Conservation (phyloP, 129 eudicot genomes). For the Logfia minima region DNA sequence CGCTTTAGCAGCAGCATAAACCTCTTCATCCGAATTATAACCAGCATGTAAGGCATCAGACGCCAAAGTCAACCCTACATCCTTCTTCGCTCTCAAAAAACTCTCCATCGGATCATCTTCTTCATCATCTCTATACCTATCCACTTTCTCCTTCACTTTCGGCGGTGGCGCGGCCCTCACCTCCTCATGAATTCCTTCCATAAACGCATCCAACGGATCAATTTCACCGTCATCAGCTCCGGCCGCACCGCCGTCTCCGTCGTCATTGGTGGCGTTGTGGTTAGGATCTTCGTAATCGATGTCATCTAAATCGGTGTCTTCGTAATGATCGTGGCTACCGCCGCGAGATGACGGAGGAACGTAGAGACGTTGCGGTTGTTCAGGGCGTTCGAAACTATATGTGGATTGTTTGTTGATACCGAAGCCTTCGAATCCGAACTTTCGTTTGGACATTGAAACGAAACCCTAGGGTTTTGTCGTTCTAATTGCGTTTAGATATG, state of each 20-base stretch:
- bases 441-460: constrained; percentile 83
- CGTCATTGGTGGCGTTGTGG: constrained; percentile 18
- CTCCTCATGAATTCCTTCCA: constrained; percentile 95
- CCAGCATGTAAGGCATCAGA: constrained; percentile 83
- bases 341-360: constrained; percentile 78
- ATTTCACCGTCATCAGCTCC: constrained; percentile 61
- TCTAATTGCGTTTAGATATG: background rate
- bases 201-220: constrained; percentile 93
- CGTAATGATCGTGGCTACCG: constrained; percentile 73
- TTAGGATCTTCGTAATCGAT: constrained; percentile 70
- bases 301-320: constrained; percentile 80
- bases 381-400: constrained; percentile 78
- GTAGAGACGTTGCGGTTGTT: constrained; percentile 61
- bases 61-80: constrained; percentile 53
- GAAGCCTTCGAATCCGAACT: constrained; percentile 94
- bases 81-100: constrained; percentile 83
- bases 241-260: background rate
- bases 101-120: constrained; percentile 84
- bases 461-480: background rate
- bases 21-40: constrained; percentile 97
- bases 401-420: constrained; percentile 85
- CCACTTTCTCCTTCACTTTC: constrained; percentile 66
- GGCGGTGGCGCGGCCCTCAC: constrained; percentile 77
- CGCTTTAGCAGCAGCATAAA: constrained; percentile 96
- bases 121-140: constrained; percentile 76